phyloP scores from a whole-genome alignment of 192 early-diverging fungal genomes.

The Irineochytrium annulatum region DNA sequence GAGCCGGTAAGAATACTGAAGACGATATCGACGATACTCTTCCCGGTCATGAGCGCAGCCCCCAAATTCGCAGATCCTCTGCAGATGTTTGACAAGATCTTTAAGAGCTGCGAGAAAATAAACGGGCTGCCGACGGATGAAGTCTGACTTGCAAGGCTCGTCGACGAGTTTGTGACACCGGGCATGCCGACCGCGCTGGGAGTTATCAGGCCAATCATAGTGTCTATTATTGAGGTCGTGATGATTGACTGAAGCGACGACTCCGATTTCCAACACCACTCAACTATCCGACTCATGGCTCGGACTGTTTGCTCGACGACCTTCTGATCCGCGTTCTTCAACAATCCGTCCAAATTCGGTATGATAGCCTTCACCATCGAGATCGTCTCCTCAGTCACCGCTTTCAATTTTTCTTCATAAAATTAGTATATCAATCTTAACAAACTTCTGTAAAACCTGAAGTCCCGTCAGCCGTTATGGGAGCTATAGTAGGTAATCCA shows the following conservation, averaged over 20 bases:
- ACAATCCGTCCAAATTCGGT: slow-evolving; percentile 65
- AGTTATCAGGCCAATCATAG: too few species aligned
- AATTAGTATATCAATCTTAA: too few species aligned
- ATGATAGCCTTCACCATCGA: slow-evolving; percentile 61
- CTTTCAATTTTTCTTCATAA: not conserved
- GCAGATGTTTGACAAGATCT: slow-evolving; percentile 49
- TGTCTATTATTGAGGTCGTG: slow-evolving; percentile 48
- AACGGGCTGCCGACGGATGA: too few species aligned
- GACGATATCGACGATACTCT: too few species aligned
- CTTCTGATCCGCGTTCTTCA: slow-evolving; percentile 68
- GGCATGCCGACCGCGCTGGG: too few species aligned
- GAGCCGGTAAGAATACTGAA: too few species aligned
- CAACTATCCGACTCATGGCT: slow-evolving; percentile 59
- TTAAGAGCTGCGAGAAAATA: slow-evolving; percentile 57
- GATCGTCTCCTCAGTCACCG: slow-evolving; percentile 44
- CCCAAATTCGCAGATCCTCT: too few species aligned
- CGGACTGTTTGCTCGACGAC: slow-evolving; percentile 67
- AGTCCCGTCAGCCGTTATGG: slow-evolving; percentile 1
- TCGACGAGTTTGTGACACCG: too few species aligned
- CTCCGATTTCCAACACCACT: slow-evolving; percentile 52
- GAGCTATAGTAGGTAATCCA: slow-evolving; percentile 23
- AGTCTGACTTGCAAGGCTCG: too few species aligned
- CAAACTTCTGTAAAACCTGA: too few species aligned
- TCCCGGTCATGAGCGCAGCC: too few species aligned
- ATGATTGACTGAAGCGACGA: slow-evolving; percentile 58